phyloP scores from a whole-genome alignment of 2,329 filamentous ascomycete genomes.

The Nothophaeocryptopus gaeumannii region DNA sequence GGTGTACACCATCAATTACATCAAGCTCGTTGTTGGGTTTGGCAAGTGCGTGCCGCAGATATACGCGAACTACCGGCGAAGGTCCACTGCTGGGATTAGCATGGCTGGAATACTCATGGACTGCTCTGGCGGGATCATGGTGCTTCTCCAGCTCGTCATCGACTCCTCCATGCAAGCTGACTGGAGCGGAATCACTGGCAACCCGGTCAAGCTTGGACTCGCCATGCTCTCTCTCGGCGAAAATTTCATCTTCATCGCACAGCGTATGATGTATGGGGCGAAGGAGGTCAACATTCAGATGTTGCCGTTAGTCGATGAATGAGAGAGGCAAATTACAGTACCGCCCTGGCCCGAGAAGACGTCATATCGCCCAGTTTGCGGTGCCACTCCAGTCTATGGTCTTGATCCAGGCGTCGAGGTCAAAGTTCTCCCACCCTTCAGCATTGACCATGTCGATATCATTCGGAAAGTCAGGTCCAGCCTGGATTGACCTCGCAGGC shows the following conservation, averaged over 20 bases:
- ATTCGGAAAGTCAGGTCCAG: background rate
- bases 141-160: conserved; percentile 74
- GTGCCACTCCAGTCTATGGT: conserved; percentile 18
- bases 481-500: no score
- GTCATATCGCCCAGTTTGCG: no score
- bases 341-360: no score
- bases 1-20: conserved; percentile 71
- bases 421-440: conserved; percentile 13
- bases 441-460: conserved; percentile 1
- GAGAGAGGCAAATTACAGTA: no score
- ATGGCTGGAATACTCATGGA: conserved; percentile 72
- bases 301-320: no score
- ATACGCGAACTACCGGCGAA: conserved; percentile 75
- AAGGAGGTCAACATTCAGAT: no score
- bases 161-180: conserved; percentile 81
- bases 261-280: conserved; percentile 39
- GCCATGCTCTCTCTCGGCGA: conserved; percentile 83
- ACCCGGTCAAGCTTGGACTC: conserved; percentile 84
- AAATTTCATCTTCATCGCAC: conserved; percentile 77
- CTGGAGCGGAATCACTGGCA: conserved; percentile 87
- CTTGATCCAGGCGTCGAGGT: conserved; percentile 16
- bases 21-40: conserved; percentile 83
- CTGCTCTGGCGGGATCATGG: conserved; percentile 74
- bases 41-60: conserved; percentile 92
- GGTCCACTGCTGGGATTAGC: conserved; percentile 78